These are phyloP conservation scores for Colletotrichum ledebouriae DNA, from an alignment of 2,329 filamentous ascomycete genomes.

Conservation along the genomic window DNA sequence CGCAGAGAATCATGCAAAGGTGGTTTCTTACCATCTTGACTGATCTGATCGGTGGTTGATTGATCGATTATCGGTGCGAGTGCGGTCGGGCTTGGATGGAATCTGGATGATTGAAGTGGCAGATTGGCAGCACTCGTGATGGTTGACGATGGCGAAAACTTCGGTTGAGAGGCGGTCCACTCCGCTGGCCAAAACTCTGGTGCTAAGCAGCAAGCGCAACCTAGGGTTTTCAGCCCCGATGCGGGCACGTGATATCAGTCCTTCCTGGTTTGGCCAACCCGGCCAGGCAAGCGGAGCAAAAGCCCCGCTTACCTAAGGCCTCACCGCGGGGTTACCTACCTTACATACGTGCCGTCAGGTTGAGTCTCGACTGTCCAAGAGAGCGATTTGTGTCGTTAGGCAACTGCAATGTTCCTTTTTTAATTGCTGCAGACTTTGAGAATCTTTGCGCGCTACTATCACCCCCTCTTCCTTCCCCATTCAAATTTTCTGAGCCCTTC, in stretches of 20 bases:
- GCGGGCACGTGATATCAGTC: conserved; percentile 51
- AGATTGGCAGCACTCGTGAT: conserved; percentile 59
- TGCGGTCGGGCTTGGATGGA: conserved; percentile 62
- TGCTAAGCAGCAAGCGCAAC: conserved; percentile 50
- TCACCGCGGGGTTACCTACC: no score
- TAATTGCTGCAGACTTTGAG: no score
- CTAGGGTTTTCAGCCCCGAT: conserved; percentile 54
- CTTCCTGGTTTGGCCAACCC: no score
- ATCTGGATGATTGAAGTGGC: conserved; percentile 57
- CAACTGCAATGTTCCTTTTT: no score
- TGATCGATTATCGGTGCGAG: conserved; percentile 60
- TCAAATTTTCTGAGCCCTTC: not conserved
- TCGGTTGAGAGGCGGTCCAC: conserved; percentile 45
- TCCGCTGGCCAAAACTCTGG: conserved; percentile 42
- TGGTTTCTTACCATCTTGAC: conserved; percentile 76
- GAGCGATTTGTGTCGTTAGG: no score
- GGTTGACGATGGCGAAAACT: conserved; percentile 61
- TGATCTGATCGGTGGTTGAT: conserved; percentile 59
- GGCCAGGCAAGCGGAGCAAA: no score
- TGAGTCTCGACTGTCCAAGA: no score
- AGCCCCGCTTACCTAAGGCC: no score
- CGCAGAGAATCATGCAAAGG: conserved; percentile 42
- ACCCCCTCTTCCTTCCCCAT: no score
- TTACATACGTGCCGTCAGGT: no score
- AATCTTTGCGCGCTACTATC: no score